phyloP scores from a whole-genome alignment of 1,284 basidiomycete species.

The Earliella scabrosa region DNA sequence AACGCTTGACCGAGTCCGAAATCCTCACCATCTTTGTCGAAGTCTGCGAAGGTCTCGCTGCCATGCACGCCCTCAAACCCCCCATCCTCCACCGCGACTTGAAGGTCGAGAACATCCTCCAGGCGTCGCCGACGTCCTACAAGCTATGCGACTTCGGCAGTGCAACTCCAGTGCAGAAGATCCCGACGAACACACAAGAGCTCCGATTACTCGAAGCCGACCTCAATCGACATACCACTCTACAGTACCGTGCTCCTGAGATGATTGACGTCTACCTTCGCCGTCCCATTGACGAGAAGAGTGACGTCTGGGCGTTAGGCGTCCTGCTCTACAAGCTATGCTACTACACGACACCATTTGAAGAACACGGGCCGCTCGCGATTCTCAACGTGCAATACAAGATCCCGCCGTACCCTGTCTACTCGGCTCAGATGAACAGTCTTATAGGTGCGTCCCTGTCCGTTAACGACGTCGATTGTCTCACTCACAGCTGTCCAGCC shows the following conservation, averaged over 20 bases:
- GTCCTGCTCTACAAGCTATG: constrained; percentile 85
- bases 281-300: constrained; percentile 88
- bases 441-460: constrained; percentile 75
- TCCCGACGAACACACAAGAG: constrained; percentile 79
- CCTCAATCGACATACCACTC: constrained; percentile 92
- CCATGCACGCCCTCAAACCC: constrained; percentile 93
- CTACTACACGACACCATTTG: constrained; percentile 99
- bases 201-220: constrained; percentile 90
- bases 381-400: constrained; percentile 97
- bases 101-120: constrained; percentile 98
- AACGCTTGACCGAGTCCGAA: constrained; percentile 92
- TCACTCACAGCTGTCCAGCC: constrained; percentile 43
- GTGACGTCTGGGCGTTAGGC: constrained; percentile 82
- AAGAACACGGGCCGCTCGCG: constrained; percentile 94
- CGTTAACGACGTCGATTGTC: constrained; percentile 11
- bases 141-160: constrained; percentile 99
- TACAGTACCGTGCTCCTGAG: constrained; percentile 97
- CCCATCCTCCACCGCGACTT: constrained; percentile 95
- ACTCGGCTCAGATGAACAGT: constrained; percentile 85
- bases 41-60: constrained; percentile 91
- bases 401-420: constrained; percentile 91
- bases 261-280: constrained; percentile 94
- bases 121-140: constrained; percentile 75
- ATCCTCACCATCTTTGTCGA: constrained; percentile 98
- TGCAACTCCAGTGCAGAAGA: constrained; percentile 76